phyloP scores from a whole-genome alignment of 345 rosid genomes.

The Rhodamnia rubescens region DNA sequence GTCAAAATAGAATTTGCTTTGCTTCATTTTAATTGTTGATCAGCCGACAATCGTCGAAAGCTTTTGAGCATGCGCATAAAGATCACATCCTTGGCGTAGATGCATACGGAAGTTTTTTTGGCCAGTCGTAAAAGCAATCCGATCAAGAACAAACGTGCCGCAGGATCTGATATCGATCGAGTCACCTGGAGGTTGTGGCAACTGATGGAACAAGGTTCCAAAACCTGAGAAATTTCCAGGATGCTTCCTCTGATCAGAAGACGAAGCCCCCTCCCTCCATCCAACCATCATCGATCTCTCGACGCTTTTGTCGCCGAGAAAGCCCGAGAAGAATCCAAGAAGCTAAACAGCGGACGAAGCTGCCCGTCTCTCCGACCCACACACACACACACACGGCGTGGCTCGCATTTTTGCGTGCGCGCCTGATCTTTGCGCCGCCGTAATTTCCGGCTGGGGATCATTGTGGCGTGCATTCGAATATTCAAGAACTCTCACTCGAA shows the following conservation, averaged over 20 bases:
- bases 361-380: neutral
- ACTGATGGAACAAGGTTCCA: neutral
- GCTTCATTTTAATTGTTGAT: too few relatives aligned
- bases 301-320: neutral
- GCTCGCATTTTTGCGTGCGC: neutral
- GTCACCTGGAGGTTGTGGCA: neutral
- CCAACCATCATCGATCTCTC: neutral
- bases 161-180: neutral
- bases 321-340: neutral
- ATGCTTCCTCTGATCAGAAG: neutral
- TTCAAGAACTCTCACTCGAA: neutral
- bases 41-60: neutral
- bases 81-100: neutral
- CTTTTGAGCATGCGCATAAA: neutral
- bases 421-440: neutral
- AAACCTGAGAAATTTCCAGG: neutral
- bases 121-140: neutral
- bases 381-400: neutral
- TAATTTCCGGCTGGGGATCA: neutral
- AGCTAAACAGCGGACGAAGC: neutral
- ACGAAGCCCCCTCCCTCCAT: neutral
- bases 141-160: neutral
- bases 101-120: neutral
- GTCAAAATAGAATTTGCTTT: too few relatives aligned
- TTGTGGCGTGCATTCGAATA: rapidly evolving